Evolutionary conservation across 495 filamentous ascomycete genomes (phyloP), one percentile per base, ranked within the genome.

Genomic region (Neurospora sp.): DNA sequence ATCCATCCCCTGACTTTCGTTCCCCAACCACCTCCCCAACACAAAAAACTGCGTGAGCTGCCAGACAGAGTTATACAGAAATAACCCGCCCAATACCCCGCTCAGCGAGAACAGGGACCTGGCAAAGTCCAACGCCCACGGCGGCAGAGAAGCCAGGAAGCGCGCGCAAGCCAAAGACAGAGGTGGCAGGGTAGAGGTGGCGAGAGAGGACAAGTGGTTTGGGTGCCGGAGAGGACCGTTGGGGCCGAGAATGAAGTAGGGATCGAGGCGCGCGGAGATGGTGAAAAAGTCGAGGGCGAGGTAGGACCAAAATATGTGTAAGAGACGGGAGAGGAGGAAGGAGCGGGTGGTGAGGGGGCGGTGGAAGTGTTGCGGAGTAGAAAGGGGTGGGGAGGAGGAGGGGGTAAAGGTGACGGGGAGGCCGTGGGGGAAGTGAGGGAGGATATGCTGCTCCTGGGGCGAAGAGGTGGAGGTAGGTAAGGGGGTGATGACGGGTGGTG

Each of bases 221-320:
- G 75, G 69, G 73, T n/a, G 73, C 0, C 76, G 72, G 0, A 40
- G 16, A 8, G 27, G 53, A 37, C 53, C 53, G 41, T 79, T 78
- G n/a, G 83, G 83, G 9, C 85, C 79, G 80, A 82, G 65, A 78
- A 81, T 81, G 81, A 94, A 97, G 84, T 95, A 97, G 0, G 90
- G 88, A 76, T 97, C 94, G 20, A 85, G 83, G 73, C 90, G 90
- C 77, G 91, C 89, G 65, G 89, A 65, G 9, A 87, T 81, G 78
- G 92, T 92, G 65, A 91, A 78, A 42, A 87, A 39, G 77, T 97
- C 94, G 22, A 94, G 81, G 42, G 84, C 38, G 39, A 96, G 76
- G 77, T 91, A 94, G 77, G 82, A 78, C 10, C 84, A 77, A 27
- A 88, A 42, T 31, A 90, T 86, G 3, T 72, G 79, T 4, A 78